phyloP scores from a whole-genome alignment of 2,329 filamentous ascomycete genomes.

The Ophiostoma populinum region DNA sequence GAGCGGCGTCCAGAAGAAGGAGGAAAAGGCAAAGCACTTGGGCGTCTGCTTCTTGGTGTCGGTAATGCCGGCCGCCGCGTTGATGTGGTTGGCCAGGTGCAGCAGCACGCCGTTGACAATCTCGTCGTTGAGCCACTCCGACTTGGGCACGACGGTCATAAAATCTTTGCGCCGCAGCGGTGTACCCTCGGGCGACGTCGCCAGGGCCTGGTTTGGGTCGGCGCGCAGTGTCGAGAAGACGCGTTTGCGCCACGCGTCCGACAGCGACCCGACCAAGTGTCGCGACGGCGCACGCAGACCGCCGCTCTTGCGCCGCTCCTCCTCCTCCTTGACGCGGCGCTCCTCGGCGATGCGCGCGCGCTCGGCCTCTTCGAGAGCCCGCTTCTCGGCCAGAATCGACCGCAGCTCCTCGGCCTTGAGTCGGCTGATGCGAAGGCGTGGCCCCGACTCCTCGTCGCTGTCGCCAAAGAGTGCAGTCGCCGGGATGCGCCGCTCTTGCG shows the following conservation, averaged over 20 bases:
- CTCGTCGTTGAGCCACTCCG: constrained; percentile 60
- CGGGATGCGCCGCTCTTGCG: constrained; percentile 1
- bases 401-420: constrained; percentile 15
- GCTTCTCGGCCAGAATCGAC: constrained; percentile 8
- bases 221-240: constrained; percentile 21
- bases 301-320: constrained; percentile 9
- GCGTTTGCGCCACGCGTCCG: constrained; percentile 20
- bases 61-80: constrained; percentile 35
- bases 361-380: constrained; percentile 12
- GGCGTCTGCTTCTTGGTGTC: constrained; percentile 29
- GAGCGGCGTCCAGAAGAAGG: constrained; percentile 46
- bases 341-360: constrained; percentile 12
- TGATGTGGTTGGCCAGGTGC: constrained; percentile 41
- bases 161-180: constrained; percentile 43
- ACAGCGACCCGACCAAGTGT: constrained; percentile 16
- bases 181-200: constrained; percentile 29
- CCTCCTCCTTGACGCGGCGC: constrained; percentile 12
- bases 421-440: constrained; percentile 12
- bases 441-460: constrained; percentile 2
- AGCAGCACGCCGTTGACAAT: constrained; percentile 51
- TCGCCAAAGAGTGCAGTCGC: constrained; percentile 7
- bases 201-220: constrained; percentile 20
- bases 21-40: constrained; percentile 44
- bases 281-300: constrained; percentile 15
- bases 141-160: constrained; percentile 36